Base-by-base conservation (phyloP, 768 basidiomycete genomes). In the Suillus subaureus region DNA sequence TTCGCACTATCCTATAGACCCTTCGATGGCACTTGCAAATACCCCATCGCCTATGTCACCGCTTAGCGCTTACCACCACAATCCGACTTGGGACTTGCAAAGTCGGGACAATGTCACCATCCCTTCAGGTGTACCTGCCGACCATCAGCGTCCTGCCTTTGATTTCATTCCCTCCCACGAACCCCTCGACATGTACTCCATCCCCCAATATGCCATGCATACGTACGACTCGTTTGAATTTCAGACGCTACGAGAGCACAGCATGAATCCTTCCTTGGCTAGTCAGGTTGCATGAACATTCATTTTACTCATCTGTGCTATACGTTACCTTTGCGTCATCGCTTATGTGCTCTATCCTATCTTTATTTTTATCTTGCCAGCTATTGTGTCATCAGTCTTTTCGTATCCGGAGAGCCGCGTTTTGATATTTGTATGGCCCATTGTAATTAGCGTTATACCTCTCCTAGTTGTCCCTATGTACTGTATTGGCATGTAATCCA, bases 161-260 rank as follows among this genome's bases (percentile, higher is more conserved):
- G 69, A 64, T 23, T 78, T 67, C 60, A 49, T 54, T 40, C 74
- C 67, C 37, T 62, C 75, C 4, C 56, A 62, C 4, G 75, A 70
- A 18, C 61, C 70, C 31, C 51, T 67, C 11, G 71, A 73, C 40
- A 61, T 73, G n/a, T 69, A 67, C 26, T 60, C 66, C 16, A 21
- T 67, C 37, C 40, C 72, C 21, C 33, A 67, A 26, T 73, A 68
- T 31, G 16, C 66, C 37, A 62, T 70, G 12, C 51, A 67, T 60
- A 63, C 74, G 21, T 75, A 72, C 45, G 79, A 80, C 65, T 66
- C 75, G 21, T 72, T 77, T 58, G 78, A 74, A n/a, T 76, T 77
- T 26, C 79, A 77, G 64, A 62, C 70, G 23, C 65, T 77, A 16
- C 74, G 70, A 23, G 79, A 76, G 56, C 74, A 79, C 37, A 67